phyloP scores from a whole-genome alignment of 768 basidiomycete genomes.

The Lentinus tigrinus region DNA sequence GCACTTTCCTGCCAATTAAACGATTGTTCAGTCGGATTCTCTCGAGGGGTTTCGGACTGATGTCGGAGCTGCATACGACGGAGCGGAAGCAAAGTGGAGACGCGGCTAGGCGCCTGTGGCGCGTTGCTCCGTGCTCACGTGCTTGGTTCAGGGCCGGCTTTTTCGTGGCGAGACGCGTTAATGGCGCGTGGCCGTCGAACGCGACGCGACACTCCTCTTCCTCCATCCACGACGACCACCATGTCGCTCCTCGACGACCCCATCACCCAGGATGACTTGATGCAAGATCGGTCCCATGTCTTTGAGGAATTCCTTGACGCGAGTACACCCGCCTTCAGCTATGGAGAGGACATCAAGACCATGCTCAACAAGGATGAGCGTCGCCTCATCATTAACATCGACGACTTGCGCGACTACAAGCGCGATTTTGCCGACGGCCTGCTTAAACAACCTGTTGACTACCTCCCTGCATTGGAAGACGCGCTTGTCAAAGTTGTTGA shows the following conservation, averaged over 20 bases:
- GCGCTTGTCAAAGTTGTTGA: constrained; percentile 76
- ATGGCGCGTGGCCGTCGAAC: constrained; percentile 14
- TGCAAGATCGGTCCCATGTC: constrained; percentile 72
- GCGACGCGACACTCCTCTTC: constrained; percentile 24
- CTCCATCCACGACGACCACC: constrained; percentile 2
- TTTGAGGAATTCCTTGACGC: constrained; percentile 84
- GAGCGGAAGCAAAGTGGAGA: not conserved
- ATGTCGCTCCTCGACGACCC: constrained; percentile 51
- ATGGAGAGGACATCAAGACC: constrained; percentile 79
- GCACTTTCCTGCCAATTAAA: not conserved
- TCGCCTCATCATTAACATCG: constrained; percentile 92
- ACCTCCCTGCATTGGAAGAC: constrained; percentile 84
- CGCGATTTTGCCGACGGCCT: constrained; percentile 86
- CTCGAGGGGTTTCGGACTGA: not conserved
- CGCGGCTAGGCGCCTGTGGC: not conserved
- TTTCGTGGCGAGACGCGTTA: constrained; percentile 24
- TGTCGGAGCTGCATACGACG: not conserved
- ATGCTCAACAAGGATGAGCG: constrained; percentile 83
- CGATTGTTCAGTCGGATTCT: not conserved
- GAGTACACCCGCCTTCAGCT: constrained; percentile 69
- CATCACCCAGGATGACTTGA: constrained; percentile 64
- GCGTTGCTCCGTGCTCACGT: not conserved
- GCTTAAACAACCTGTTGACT: constrained; percentile 84
- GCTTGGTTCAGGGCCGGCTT: constrained; percentile 33
- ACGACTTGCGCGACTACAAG: constrained; percentile 92